A percentile compares a stretch with the other conserved stretches of the same genome.
Evolutionary conservation across 208 protist genomes (phyloP).

Genomic region (Leishmania amazonensis): DNA sequence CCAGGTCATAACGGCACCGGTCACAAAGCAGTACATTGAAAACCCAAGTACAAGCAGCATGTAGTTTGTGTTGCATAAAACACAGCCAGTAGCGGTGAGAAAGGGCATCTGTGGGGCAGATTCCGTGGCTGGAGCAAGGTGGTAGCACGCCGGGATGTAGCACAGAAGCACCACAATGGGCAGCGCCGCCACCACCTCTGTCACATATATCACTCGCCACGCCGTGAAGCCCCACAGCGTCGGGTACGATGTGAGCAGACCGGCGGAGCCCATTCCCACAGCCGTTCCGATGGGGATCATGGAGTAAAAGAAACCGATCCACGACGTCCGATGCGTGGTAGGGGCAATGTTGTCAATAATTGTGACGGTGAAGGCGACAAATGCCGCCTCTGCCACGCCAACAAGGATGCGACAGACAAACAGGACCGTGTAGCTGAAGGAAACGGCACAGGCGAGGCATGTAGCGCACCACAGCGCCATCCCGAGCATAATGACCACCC

Average conservation of each 20-base stretch:
- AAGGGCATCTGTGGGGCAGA: slow-evolving; percentile 21
- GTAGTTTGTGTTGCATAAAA: slow-evolving; percentile 68
- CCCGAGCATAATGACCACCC: slow-evolving; percentile 53
- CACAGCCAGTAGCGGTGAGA: not conserved
- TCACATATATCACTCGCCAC: slow-evolving; percentile 65
- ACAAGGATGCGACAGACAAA: slow-evolving; percentile 60
- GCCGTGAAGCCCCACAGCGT: slow-evolving; percentile 20
- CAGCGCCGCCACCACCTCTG: slow-evolving; percentile 48
- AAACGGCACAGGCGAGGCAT: slow-evolving; percentile 46
- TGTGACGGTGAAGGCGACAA: slow-evolving; percentile 79
- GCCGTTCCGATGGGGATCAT: slow-evolving; percentile 87
- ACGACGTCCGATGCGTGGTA: slow-evolving; percentile 53
- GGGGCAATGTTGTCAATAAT: slow-evolving; percentile 87
- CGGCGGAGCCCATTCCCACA: slow-evolving; percentile 70
- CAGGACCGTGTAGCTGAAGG: slow-evolving; percentile 56
- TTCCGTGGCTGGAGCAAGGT: not conserved
- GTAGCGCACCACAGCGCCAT: slow-evolving; percentile 64
- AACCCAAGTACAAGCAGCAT: slow-evolving; percentile 75
- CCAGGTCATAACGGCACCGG: slow-evolving; percentile 82
- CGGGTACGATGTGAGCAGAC: slow-evolving; percentile 42
- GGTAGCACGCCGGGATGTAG: slow-evolving; percentile 40
- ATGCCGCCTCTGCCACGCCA: slow-evolving; percentile 84
- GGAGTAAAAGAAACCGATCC: slow-evolving; percentile 85
- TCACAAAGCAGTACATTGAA: slow-evolving; percentile 86
- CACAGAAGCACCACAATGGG: slow-evolving; percentile 45